A percentile compares a stretch with the other conserved stretches of the same genome.
Evolutionary conservation across 1,139 yeast genomes (phyloP).

Genomic region (Yamadazyma conglobata): DNA sequence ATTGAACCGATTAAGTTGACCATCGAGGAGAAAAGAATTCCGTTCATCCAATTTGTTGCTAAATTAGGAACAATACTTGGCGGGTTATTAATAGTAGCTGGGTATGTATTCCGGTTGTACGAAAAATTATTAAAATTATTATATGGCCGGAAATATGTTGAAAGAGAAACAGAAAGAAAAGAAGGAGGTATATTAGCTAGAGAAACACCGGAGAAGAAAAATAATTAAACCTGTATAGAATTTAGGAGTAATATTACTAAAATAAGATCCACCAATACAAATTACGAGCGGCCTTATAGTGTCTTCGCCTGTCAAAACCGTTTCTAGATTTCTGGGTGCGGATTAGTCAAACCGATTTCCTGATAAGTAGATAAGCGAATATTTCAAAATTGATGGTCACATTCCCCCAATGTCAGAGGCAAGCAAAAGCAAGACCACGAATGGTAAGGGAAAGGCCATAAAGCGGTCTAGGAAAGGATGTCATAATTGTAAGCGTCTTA

Average conservation of each 20-base stretch:
- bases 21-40: conserved; percentile 66
- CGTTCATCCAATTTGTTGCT: conserved; percentile 75
- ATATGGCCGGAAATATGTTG: conserved; percentile 51
- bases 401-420: no score
- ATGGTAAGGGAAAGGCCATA: conserved; percentile 6
- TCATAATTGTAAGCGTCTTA: conserved; percentile 62
- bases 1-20: conserved; percentile 81
- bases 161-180: conserved; percentile 53
- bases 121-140: conserved; percentile 43
- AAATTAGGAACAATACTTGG: conserved; percentile 79
- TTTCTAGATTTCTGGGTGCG: no score
- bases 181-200: conserved; percentile 33
- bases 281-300: no score
- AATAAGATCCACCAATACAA: no score
- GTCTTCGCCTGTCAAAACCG: no score
- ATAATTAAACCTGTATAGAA: no score
- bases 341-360: no score
- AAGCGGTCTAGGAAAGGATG: conserved; percentile 48
- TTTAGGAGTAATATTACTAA: no score
- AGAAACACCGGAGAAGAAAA: not conserved
- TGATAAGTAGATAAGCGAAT: no score
- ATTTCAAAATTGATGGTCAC: no score
- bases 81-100: conserved; percentile 58
- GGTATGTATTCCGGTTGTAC: conserved; percentile 41
- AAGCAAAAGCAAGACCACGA: no score